A percentile compares a stretch with the other conserved stretches of the same genome.
phyloP scores from a whole-genome alignment of 352 stramenopile species.

The Phytophthora quininea region DNA sequence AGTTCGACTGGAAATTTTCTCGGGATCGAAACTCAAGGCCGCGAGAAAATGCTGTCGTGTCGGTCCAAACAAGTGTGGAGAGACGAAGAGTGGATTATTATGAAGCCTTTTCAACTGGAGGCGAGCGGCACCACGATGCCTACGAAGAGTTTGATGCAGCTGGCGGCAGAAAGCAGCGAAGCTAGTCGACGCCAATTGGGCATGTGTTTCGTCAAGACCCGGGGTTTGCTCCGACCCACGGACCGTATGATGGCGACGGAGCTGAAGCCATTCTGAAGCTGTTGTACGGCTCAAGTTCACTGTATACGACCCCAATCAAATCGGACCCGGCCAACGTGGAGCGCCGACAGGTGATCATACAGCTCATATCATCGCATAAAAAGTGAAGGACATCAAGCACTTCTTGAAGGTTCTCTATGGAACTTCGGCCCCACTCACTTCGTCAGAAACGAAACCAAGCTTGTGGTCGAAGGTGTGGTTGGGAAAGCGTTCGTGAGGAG shows the following conservation, averaged over 20 bases:
- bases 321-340: not conserved
- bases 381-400: not conserved
- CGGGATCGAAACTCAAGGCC: not conserved
- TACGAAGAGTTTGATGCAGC: too few relatives aligned
- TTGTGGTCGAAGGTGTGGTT: too few relatives aligned
- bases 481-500: too few relatives aligned
- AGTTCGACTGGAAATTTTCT: not conserved
- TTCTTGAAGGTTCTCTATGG: slow-evolving; percentile 8
- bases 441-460: not conserved
- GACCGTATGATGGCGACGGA: too few relatives aligned
- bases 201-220: not conserved
- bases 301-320: not conserved
- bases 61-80: not conserved
- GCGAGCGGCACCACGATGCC: too few relatives aligned
- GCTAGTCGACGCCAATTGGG: not conserved
- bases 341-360: slow-evolving; percentile 10
- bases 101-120: too few relatives aligned
- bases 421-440: not conserved
- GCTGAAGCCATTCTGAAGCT: slow-evolving; percentile 2
- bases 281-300: slow-evolving; percentile 2
- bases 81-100: not conserved
- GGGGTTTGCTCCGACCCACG: too few relatives aligned
- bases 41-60: not conserved
- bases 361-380: not conserved
- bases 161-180: not conserved